Evolutionary conservation across 2,329 filamentous ascomycete genomes (phyloP).

Genomic region (Botryosphaeria agaves): DNA sequence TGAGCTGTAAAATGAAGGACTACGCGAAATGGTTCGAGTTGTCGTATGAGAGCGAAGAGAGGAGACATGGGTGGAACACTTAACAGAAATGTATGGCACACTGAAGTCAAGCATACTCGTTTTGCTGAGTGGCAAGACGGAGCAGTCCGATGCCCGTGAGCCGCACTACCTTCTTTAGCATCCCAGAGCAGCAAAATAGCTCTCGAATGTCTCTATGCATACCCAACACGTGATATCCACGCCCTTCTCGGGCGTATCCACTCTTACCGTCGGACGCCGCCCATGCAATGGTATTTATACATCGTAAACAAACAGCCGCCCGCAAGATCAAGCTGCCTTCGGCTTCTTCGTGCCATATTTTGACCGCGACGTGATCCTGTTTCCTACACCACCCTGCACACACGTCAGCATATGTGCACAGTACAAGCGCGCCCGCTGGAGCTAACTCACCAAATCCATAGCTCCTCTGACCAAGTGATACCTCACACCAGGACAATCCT

Average conservation of each 20-base stretch:
- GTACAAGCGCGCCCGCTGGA: neutral
- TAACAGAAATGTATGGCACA: too few relatives aligned
- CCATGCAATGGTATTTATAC: constrained; percentile 1
- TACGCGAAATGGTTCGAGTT: too few relatives aligned
- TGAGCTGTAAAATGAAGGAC: too few relatives aligned
- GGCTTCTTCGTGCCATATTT: constrained; percentile 99
- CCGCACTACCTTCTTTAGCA: too few relatives aligned
- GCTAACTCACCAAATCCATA: constrained; percentile 64
- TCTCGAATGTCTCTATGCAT: neutral
- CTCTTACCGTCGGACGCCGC: neutral
- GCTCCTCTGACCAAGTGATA: constrained; percentile 88
- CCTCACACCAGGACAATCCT: constrained; percentile 97
- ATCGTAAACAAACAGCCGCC: neutral
- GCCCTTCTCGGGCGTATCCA: neutral
- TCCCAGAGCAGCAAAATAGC: neutral
- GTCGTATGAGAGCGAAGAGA: too few relatives aligned
- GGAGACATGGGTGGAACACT: too few relatives aligned
- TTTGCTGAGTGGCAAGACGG: too few relatives aligned
- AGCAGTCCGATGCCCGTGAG: too few relatives aligned
- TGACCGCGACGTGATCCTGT: constrained; percentile 66
- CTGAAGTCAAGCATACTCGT: too few relatives aligned
- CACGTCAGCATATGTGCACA: constrained; percentile 8
- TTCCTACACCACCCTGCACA: constrained; percentile 70
- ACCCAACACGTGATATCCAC: neutral
- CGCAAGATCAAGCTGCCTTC: constrained; percentile 45